Evolutionary conservation across 305 asterid genomes (phyloP), one percentile per base, ranked within the genome.

Genomic region (Coffea humblotiana): DNA sequence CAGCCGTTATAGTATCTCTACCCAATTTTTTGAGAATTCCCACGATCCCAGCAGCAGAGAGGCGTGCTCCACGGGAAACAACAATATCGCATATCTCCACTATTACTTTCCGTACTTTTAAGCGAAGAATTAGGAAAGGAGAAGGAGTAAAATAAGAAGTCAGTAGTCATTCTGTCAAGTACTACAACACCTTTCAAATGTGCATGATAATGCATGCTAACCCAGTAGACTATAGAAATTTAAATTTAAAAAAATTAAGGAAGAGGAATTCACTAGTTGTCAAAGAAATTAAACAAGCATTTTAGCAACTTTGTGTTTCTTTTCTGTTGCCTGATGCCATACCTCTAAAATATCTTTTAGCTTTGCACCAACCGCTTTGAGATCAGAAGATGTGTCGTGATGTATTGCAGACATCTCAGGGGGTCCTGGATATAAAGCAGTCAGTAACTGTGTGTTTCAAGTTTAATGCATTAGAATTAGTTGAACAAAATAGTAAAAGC

Each of bases 331-430:
- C 40, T 3, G n/a, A 2, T 61, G 64, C 11, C 12, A 3, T 88
- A 92, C 99, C 98, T 94, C 98, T 16, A 96, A 75, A 60, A 91
- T 84, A 73, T 94, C 97, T 79, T 88, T 88, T 65, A 96, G 89
- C 87, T 89, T 96, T 82, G 78, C 84, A 58, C 92, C 93, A 9
- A 96, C 97, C 81, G 91, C 94, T 80, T 89, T 91, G 86, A 96
- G 97, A 86, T 96, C 97, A 27, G 97, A 70, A 54, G 99, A 90
- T 75, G 90, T 77, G 88, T 96, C 98, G 23, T 94, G 95, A 86
- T 96, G 98, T 91, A 96, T 91, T 10, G 97, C 92, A 15, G 97
- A 87, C 96, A 96, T 90, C 81, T 89, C 93, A 0, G 92, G 97
- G 97, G 29, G 95, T 91, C 92, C 99, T 96, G 91, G 85, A 82